Conservation (phyloP, 176 grass and related monocot species). For the Rhynchospora breviuscula region DNA sequence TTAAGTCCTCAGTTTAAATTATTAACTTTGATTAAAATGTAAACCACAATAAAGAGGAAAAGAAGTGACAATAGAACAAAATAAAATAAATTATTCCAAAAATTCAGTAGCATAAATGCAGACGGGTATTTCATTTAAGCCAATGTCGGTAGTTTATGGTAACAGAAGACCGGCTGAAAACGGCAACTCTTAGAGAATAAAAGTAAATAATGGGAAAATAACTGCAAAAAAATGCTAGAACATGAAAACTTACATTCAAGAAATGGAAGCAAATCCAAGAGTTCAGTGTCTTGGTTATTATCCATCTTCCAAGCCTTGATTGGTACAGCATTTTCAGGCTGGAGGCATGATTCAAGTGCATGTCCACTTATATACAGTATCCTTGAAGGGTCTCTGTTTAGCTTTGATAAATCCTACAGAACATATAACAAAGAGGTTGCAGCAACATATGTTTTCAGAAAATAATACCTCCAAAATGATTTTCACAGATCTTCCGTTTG, state of each 20-base stretch:
- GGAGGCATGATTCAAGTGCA: conserved; percentile 61
- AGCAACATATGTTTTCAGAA: conserved; percentile 5
- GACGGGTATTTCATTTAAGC: neutral
- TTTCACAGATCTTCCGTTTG: neutral
- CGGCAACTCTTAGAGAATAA: neutral
- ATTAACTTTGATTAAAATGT: neutral
- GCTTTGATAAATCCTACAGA: conserved; percentile 78
- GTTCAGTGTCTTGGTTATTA: conserved; percentile 50
- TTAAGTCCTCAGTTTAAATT: neutral
- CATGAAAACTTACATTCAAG: conserved; percentile 72
- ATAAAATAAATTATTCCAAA: neutral
- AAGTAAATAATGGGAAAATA: neutral
- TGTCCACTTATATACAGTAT: conserved; percentile 75
- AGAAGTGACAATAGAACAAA: neutral
- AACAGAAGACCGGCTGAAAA: neutral
- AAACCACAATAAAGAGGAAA: neutral
- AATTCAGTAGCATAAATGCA: neutral
- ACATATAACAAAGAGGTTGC: conserved; percentile 16
- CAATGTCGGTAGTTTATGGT: neutral
- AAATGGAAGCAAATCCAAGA: conserved; percentile 97
- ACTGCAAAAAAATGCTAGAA: neutral
- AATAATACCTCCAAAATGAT: conserved; percentile 2
- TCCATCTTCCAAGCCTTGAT: conserved; percentile 88
- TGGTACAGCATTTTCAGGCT: conserved; percentile 61
- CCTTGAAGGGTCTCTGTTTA: conserved; percentile 76